Conservation (phyloP, 805 yeast genomes). For the Kodamaea neixiangensis region DNA sequence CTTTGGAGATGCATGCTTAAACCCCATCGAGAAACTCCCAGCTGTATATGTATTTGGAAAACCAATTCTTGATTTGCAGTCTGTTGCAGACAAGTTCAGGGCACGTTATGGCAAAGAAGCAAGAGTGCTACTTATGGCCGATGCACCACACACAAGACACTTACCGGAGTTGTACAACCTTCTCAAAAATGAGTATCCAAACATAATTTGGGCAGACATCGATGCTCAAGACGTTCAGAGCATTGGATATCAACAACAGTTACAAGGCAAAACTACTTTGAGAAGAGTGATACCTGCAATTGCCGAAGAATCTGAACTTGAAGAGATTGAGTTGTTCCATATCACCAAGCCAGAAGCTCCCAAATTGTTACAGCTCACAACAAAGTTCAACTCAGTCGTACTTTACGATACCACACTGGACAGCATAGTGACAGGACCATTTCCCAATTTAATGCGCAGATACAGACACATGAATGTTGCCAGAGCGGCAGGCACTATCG, state of each 20-base stretch:
- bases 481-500: constrained; percentile 88
- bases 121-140: constrained; percentile 69
- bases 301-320: constrained; percentile 20
- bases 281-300: constrained; percentile 23
- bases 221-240: constrained; percentile 35
- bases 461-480: constrained; percentile 87
- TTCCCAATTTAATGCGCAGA: constrained; percentile 78
- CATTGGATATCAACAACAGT: constrained; percentile 40
- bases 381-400: constrained; percentile 60
- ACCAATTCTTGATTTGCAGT: constrained; percentile 52
- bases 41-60: constrained; percentile 80
- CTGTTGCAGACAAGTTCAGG: constrained; percentile 41
- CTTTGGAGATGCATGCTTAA: constrained; percentile 93
- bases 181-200: constrained; percentile 32
- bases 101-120: constrained; percentile 35
- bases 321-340: constrained; percentile 62
- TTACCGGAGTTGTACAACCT: constrained; percentile 40
- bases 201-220: constrained; percentile 37
- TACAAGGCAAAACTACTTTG: constrained; percentile 10
- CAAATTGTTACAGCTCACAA: constrained; percentile 69
- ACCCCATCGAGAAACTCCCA: constrained; percentile 69
- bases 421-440: constrained; percentile 55
- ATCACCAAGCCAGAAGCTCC: constrained; percentile 78
- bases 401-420: constrained; percentile 46
- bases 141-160: constrained; percentile 61